Evolutionary conservation across 208 protist genomes (phyloP).

Genomic region (Leishmania major): DNA sequence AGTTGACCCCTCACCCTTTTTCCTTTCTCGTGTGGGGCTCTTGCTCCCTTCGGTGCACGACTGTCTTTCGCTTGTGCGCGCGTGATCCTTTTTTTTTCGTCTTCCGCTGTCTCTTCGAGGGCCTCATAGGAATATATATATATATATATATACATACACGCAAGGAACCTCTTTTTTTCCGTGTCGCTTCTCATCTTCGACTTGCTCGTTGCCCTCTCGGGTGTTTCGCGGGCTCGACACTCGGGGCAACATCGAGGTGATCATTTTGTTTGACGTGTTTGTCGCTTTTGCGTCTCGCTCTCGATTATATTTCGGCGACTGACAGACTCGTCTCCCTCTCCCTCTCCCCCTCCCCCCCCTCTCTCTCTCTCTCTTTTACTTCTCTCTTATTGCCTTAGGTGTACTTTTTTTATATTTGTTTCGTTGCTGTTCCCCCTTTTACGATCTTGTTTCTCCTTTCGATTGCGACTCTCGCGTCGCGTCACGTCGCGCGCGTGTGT

Average conservation of each 20-base stretch:
- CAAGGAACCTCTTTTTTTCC: not conserved
- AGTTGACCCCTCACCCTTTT: not conserved
- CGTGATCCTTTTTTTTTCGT: not conserved
- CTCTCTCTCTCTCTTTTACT: not conserved
- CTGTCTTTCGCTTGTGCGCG: not conserved
- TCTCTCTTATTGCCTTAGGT: not conserved
- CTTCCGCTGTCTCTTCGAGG: constrained; percentile 1
- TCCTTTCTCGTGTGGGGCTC: not conserved
- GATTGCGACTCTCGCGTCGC: not conserved
- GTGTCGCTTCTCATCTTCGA: not conserved
- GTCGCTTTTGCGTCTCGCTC: not conserved
- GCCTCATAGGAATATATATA: not conserved
- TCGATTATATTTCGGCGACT: not conserved
- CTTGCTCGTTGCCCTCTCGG: not conserved
- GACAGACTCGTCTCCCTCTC: not conserved
- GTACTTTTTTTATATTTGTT: not conserved
- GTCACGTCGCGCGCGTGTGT: not conserved
- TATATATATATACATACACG: not conserved
- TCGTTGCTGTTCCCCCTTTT: not conserved
- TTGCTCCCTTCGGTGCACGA: not conserved
- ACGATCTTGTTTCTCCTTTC: not conserved
- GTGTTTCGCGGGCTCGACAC: not conserved
- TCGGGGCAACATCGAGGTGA: not conserved
- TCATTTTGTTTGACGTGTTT: not conserved
- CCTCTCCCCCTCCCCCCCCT: too few relatives aligned